phyloP scores from a whole-genome alignment of 1,139 yeast genomes.

The Suhomyces bribrorum region DNA sequence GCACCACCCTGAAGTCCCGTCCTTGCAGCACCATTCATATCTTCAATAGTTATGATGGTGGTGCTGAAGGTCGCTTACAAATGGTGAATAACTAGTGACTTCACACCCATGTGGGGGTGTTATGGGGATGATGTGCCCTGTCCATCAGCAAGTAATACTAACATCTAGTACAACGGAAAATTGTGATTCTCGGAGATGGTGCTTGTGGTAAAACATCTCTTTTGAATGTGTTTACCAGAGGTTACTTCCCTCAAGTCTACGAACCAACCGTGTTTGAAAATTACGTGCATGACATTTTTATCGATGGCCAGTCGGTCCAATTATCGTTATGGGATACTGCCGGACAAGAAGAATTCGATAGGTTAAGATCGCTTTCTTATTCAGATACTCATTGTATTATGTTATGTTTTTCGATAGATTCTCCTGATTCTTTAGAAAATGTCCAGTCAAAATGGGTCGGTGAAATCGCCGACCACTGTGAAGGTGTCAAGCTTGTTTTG shows the following conservation, averaged over 20 bases:
- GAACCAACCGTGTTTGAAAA: constrained; percentile 98
- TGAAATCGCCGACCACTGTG: constrained; percentile 95
- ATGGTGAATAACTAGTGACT: not conserved
- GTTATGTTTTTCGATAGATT: constrained; percentile 94
- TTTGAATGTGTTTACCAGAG: constrained; percentile 92
- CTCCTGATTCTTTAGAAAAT: constrained; percentile 90
- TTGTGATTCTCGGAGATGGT: constrained; percentile 97
- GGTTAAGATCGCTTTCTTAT: constrained; percentile 84
- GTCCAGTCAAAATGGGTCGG: constrained; percentile 94
- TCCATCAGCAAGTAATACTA: constrained; percentile 14
- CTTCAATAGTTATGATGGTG: too few relatives aligned
- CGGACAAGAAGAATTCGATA: constrained; percentile 97
- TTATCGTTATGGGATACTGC: constrained; percentile 98
- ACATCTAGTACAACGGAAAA: constrained; percentile 70
- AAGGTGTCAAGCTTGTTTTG: constrained; percentile 88
- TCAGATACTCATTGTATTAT: constrained; percentile 96
- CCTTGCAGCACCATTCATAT: too few relatives aligned
- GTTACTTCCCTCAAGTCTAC: constrained; percentile 96
- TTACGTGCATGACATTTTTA: constrained; percentile 94
- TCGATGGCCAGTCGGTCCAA: constrained; percentile 91
- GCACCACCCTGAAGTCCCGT: too few relatives aligned
- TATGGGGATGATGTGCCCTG: too few relatives aligned
- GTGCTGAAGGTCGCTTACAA: too few relatives aligned
- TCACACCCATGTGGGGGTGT: not conserved
- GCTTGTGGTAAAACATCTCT: constrained; percentile 79